Evolutionary conservation across 495 filamentous ascomycete genomes (phyloP).

Genomic region (Pseudoneurospora amorphoporcata): DNA sequence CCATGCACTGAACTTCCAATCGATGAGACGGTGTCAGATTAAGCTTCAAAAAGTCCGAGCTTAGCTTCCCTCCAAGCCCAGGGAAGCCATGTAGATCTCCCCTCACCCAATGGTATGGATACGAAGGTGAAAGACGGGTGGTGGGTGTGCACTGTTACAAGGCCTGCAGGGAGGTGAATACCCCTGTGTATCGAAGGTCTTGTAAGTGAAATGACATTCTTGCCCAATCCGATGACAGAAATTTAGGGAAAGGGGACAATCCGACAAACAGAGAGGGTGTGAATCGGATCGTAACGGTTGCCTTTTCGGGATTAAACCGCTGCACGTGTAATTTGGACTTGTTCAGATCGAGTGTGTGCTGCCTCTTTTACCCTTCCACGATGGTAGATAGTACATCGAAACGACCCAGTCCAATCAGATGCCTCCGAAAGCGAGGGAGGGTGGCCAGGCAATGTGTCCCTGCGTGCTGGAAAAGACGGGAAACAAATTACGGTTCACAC

Average conservation of each 20-base stretch:
- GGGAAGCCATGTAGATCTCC: neutral
- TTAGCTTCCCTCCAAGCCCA: neutral
- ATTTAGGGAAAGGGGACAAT: neutral
- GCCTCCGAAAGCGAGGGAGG: neutral
- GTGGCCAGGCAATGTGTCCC: neutral
- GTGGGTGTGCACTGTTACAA: neutral
- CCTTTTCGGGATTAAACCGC: neutral
- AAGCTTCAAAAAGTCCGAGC: neutral
- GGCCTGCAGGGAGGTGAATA: neutral
- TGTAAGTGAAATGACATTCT: neutral
- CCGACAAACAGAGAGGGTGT: neutral
- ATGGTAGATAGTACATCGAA: neutral
- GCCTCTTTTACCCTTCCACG: neutral
- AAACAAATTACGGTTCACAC: neutral
- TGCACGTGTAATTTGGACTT: neutral
- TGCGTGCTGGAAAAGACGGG: neutral
- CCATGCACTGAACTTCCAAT: neutral
- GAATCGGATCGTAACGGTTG: neutral
- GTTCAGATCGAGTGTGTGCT: neutral
- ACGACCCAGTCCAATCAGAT: neutral
- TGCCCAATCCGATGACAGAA: neutral
- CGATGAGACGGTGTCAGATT: neutral
- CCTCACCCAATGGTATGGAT: neutral
- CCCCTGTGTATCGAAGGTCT: neutral
- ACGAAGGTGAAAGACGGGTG: neutral